Conservation (phyloP, 78 protist genomes). For the Chrysochromulina parva region DNA sequence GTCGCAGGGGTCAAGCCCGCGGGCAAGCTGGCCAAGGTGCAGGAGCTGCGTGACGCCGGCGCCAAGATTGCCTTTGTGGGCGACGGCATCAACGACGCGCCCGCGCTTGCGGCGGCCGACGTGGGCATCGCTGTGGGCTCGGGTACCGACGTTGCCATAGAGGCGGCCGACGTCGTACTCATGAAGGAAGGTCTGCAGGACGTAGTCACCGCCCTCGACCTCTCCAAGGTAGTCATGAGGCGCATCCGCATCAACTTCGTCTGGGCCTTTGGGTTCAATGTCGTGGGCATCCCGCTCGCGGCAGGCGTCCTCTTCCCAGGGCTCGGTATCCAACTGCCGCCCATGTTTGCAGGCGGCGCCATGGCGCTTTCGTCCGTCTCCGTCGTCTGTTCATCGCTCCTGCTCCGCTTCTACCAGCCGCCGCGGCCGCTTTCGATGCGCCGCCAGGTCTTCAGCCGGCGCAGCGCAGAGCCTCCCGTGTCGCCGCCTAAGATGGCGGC, state of each 20-base stretch:
- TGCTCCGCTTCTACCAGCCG: background rate
- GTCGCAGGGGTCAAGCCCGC: background rate
- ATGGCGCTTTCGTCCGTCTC: conserved; percentile 49
- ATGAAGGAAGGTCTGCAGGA: background rate
- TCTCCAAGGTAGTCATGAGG: background rate
- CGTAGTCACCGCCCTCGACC: background rate
- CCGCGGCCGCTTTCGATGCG: background rate
- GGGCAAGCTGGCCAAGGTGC: background rate
- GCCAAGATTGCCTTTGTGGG: conserved; percentile 10
- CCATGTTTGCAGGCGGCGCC: conserved; percentile 59
- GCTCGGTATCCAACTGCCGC: conserved; percentile 71
- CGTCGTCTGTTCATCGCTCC: conserved; percentile 48
- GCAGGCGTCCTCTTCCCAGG: conserved; percentile 73
- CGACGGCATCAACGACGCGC: conserved; percentile 42
- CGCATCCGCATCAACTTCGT: conserved; percentile 47
- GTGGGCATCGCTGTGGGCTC: conserved; percentile 37
- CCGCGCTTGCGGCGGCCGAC: conserved; percentile 32
- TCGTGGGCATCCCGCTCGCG: conserved; percentile 73
- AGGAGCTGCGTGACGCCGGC: background rate
- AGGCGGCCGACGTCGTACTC: conserved; percentile 22
- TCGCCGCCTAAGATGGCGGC: too few relatives aligned
- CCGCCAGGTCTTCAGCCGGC: too few relatives aligned
- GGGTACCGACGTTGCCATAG: conserved; percentile 30
- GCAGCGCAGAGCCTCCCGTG: too few relatives aligned
- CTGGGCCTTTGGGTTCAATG: conserved; percentile 51